Base-by-base conservation (phyloP, 2,329 filamentous ascomycete species). In the Fusarium bactridioides region DNA sequence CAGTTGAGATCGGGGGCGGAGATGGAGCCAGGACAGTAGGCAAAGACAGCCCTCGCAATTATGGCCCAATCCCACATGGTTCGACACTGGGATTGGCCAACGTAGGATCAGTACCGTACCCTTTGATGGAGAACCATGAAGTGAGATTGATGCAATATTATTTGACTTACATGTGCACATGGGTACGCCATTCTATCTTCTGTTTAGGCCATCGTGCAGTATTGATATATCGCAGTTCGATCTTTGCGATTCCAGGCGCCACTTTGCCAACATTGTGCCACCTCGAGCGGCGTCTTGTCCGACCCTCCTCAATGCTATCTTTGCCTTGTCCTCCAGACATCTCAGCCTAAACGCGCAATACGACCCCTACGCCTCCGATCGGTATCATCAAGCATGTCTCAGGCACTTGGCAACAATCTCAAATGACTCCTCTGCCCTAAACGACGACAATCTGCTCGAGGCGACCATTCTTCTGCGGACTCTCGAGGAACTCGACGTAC, bases 401-500 rank as follows among this genome's bases (percentile, higher is more conserved):
- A 84, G 83, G 23, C 79, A 84, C 57, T 80, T 88, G 10, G 86
- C 86, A 35, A 85, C 85, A 7, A 83, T 85, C 77, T 77, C 87
- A 27, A 82, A 82, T 64, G 77, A 83, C 53, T 76, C 80, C 9
- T 80, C 79, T 9, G 79, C 78, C 6, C 75, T 83, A 1, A 79
- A 79, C 18, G 85, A 88, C 62, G 87, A 89, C 70, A 86, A 87
- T 53, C 74, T 89, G 8, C 84, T 89, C 38, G 87, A 87, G 0
- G 87, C 88, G 1, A 86, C 85, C 0, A 88, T 90, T 37, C 87
- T 90, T 15, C 81, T 90, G 4, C 82, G 88, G 3, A 86, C 88
- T 5, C 82, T 88, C 25, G 88, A 90, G 75, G 88, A 90, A 70
- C 85, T 90, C 66, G 82, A 84, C 63, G 78, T 79, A 15, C 78